phyloP scores from a whole-genome alignment of 1,284 basidiomycete genomes.

The Sporisorium graminicola region DNA sequence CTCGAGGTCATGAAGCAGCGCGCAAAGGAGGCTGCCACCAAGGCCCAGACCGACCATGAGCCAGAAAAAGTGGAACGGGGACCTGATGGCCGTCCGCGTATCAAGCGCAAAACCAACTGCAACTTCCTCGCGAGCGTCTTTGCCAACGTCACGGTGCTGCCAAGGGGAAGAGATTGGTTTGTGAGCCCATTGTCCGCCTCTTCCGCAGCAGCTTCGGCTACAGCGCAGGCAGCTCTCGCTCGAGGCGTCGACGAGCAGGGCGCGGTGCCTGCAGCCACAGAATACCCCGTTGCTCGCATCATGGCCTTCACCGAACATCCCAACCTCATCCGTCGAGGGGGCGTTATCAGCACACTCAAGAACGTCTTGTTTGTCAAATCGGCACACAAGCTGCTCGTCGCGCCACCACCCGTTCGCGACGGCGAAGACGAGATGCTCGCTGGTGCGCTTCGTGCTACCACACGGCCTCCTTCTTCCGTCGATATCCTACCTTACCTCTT shows the following conservation, averaged over 20 bases:
- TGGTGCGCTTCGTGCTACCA: slow-evolving; percentile 50
- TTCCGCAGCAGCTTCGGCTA: slow-evolving; percentile 43
- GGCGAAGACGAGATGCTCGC: slow-evolving; percentile 52
- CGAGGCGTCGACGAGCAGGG: slow-evolving; percentile 39
- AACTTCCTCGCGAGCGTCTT: slow-evolving; percentile 69
- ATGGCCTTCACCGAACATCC: slow-evolving; percentile 68
- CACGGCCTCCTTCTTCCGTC: slow-evolving; percentile 58
- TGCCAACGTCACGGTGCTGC: slow-evolving; percentile 66
- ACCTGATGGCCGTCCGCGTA: slow-evolving; percentile 52
- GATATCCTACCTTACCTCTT: slow-evolving; percentile 74
- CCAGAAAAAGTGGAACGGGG: slow-evolving; percentile 51
- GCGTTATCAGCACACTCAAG: slow-evolving; percentile 67
- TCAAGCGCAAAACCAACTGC: slow-evolving; percentile 67
- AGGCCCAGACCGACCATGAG: slow-evolving; percentile 34
- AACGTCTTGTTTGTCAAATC: slow-evolving; percentile 67
- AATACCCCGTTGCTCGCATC: slow-evolving; percentile 66
- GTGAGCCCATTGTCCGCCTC: slow-evolving; percentile 58
- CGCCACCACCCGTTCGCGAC: slow-evolving; percentile 52
- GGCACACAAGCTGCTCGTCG: slow-evolving; percentile 62
- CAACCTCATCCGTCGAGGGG: slow-evolving; percentile 67
- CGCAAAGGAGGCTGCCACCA: slow-evolving; percentile 49
- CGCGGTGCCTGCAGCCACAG: slow-evolving; percentile 38
- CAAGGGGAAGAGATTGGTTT: slow-evolving; percentile 66
- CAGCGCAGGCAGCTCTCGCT: slow-evolving; percentile 50
- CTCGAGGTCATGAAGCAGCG: slow-evolving; percentile 64